Evolutionary conservation across 2,329 filamentous ascomycete species (phyloP).

Genomic region (Fusarium sp.): DNA sequence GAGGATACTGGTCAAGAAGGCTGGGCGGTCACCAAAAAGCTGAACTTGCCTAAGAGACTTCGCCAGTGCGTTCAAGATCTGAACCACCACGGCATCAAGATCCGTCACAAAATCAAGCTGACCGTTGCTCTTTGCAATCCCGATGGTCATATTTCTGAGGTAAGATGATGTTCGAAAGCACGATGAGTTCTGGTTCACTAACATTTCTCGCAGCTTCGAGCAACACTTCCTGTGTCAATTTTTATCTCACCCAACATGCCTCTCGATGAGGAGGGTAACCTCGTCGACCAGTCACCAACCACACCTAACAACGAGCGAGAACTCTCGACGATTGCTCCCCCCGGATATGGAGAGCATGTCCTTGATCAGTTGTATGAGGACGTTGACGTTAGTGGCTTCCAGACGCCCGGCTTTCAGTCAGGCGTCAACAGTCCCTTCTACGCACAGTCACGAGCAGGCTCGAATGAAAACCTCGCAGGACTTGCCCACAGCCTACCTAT

Average conservation of each 20-base stretch:
- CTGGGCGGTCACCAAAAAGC: conserved; percentile 67
- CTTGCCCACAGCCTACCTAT: conserved; percentile 46
- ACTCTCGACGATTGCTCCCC: conserved; percentile 78
- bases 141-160: conserved; percentile 92
- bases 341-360: conserved; percentile 88
- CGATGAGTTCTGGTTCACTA: neutral
- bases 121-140: conserved; percentile 93
- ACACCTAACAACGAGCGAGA: conserved; percentile 56
- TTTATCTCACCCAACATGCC: conserved; percentile 96
- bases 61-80: conserved; percentile 89
- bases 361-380: conserved; percentile 92
- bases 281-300: conserved; percentile 69
- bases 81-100: conserved; percentile 87
- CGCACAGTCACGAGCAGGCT: conserved; percentile 76
- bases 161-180: conserved; percentile 49
- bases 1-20: conserved; percentile 74
- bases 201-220: conserved; percentile 69
- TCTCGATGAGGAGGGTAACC: conserved; percentile 85
- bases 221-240: conserved; percentile 88
- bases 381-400: conserved; percentile 81
- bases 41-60: conserved; percentile 82
- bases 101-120: conserved; percentile 91
- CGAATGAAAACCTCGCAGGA: conserved; percentile 78
- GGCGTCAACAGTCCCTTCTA: conserved; percentile 85
- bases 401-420: conserved; percentile 76